Evolutionary conservation across 2,329 filamentous ascomycete genomes (phyloP).

Genomic region (Colletotrichum sp.): DNA sequence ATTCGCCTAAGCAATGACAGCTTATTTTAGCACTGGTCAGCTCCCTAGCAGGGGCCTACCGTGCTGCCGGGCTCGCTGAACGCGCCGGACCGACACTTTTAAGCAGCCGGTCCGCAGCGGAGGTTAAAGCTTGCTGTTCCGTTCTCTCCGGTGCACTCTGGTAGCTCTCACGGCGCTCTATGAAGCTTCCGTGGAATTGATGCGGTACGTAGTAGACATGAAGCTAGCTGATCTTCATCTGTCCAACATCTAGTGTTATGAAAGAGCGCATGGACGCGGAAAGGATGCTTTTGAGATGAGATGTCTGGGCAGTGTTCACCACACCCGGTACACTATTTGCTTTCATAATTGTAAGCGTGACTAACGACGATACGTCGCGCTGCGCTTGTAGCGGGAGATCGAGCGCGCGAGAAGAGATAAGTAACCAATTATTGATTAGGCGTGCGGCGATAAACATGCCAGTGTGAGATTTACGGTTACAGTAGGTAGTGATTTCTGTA

Average conservation of each 20-base stretch:
- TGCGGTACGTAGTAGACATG: not conserved
- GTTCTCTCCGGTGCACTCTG: not conserved
- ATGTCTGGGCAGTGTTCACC: not conserved
- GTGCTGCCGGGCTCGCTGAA: not conserved
- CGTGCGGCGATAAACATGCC: not conserved
- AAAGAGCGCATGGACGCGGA: not conserved
- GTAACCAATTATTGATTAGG: not conserved
- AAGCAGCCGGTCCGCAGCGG: not conserved
- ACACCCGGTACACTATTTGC: not conserved
- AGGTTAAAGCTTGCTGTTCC: not conserved
- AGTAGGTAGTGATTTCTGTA: not conserved
- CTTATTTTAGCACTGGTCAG: not conserved
- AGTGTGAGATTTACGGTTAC: not conserved
- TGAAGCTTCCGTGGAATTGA: rapidly evolving
- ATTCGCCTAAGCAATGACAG: not conserved
- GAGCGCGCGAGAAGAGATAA: not conserved
- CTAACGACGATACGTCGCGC: not conserved
- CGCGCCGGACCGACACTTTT: not conserved
- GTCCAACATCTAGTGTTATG: no score
- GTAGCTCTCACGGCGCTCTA: not conserved
- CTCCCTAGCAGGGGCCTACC: not conserved
- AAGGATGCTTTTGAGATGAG: not conserved
- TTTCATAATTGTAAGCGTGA: rapidly evolving
- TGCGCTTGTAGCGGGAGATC: rapidly evolving
- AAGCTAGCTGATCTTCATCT: not conserved